Percentiles rank a stretch among this genome's conserved stretches.
Evolutionary conservation across 345 rosid species (phyloP).

Genomic region (Syzygium aqueum): DNA sequence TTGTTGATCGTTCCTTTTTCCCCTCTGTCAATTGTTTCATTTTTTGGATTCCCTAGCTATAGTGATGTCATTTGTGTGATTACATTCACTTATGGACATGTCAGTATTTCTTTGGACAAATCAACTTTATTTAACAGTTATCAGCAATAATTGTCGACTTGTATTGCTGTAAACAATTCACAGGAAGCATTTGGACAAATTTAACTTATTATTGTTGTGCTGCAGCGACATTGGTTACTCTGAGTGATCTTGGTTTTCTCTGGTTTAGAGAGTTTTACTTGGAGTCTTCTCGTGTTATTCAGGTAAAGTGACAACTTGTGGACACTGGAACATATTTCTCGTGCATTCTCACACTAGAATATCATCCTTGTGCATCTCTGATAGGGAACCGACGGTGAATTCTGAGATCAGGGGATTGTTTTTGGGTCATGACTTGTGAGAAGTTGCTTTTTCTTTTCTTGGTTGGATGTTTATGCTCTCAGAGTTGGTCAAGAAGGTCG

Average conservation of each 20-base stretch:
- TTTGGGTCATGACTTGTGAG: neutral
- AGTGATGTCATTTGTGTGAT: neutral
- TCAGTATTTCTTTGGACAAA: neutral
- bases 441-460: neutral
- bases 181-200: neutral
- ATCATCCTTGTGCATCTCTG: neutral
- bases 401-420: neutral
- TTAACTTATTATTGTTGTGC: conserved; percentile 2
- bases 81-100: neutral
- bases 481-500: neutral
- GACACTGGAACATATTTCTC: neutral
- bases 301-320: conserved; percentile 36
- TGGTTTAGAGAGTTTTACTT: conserved; percentile 99
- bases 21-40: neutral
- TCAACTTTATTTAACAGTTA: neutral
- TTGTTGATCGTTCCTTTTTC: neutral
- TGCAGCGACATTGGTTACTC: conserved; percentile 74
- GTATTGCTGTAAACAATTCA: neutral
- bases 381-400: neutral
- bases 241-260: conserved; percentile 94
- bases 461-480: neutral
- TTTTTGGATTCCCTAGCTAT: neutral
- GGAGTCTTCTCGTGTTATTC: conserved; percentile 99
- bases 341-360: neutral
- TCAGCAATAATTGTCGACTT: neutral